Percentiles rank a stretch among this genome's conserved stretches.
phyloP scores from a whole-genome alignment of 306 rosid genomes.

The Quercus aquifolioides region DNA sequence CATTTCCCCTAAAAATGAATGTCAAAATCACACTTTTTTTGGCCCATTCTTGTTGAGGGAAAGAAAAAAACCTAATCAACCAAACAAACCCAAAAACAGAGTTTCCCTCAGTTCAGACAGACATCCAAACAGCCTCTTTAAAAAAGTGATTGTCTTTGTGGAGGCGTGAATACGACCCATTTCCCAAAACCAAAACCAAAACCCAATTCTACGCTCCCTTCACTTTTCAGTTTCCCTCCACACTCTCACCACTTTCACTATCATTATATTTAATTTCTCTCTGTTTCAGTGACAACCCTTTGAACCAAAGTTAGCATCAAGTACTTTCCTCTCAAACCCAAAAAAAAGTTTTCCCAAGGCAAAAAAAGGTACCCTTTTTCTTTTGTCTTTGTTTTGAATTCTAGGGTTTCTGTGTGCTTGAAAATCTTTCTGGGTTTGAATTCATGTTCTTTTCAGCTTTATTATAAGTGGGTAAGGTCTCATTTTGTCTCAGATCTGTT shows the following conservation, averaged over 20 bases:
- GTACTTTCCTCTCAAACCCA: not conserved
- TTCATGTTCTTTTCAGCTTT: not conserved
- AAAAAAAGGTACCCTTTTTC: slow-evolving; percentile 28
- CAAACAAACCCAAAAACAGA: too few species aligned
- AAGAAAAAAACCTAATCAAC: too few species aligned
- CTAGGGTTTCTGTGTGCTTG: slow-evolving; percentile 21
- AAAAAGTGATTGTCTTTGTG: too few species aligned
- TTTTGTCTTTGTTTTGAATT: slow-evolving; percentile 2
- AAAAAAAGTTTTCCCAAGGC: not conserved
- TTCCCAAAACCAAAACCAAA: not conserved
- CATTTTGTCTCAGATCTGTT: slow-evolving; percentile 37
- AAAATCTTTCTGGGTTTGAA: not conserved
- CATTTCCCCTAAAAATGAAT: too few species aligned
- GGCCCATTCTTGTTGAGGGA: too few species aligned
- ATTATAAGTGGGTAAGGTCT: not conserved
- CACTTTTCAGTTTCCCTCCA: slow-evolving; percentile 53
- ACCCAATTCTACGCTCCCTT: not conserved
- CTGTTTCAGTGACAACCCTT: slow-evolving; percentile 5
- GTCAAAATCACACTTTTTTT: too few species aligned
- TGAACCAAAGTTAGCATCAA: not conserved
- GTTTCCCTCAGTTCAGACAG: too few species aligned
- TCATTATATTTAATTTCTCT: not conserved
- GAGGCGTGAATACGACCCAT: not conserved
- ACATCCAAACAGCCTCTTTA: not conserved
- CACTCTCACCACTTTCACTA: slow-evolving; percentile 1